Percentiles rank a stretch among this genome's conserved stretches.
These are phyloP conservation scores for Aspergillus udagawae DNA, from an alignment of 2,329 filamentous ascomycete species.

Conservation along the genomic window DNA sequence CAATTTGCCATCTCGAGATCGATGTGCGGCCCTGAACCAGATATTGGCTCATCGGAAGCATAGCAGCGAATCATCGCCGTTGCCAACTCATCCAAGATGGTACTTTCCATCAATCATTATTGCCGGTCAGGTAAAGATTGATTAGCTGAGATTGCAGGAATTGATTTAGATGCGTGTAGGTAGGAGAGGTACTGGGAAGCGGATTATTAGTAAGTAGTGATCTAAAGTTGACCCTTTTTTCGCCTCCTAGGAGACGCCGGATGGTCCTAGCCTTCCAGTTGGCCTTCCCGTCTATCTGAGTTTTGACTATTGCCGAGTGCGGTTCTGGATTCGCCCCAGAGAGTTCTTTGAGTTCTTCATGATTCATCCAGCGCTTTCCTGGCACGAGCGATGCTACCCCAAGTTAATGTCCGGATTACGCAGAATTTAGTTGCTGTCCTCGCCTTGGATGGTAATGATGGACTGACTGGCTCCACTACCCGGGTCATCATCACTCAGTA, in stretches of 20 bases:
- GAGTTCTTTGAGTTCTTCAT: background rate
- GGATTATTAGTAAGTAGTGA: background rate
- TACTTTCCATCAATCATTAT: background rate
- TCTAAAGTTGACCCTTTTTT: constrained; percentile 1
- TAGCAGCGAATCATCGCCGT: background rate
- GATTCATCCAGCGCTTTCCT: constrained; percentile 1
- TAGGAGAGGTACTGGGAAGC: too few relatives aligned
- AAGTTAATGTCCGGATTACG: constrained; percentile 1
- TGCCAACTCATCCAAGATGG: background rate
- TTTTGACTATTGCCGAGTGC: background rate
- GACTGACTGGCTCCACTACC: background rate
- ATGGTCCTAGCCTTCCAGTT: background rate
- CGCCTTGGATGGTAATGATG: background rate
- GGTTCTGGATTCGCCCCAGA: constrained; percentile 1
- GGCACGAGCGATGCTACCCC: background rate
- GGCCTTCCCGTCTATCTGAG: background rate
- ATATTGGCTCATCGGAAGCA: background rate
- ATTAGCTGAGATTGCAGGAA: background rate
- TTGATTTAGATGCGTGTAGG: background rate
- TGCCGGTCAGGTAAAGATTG: background rate
- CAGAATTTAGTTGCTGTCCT: background rate
- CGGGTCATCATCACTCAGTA: background rate
- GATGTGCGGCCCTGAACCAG: background rate
- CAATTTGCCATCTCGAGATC: background rate
- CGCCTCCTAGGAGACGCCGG: constrained; percentile 1